Percentiles rank a stretch among this genome's conserved stretches.
These are phyloP conservation scores for Pyrus betulifolia DNA, from an alignment of 306 rosid genomes.

Conservation along the genomic window DNA sequence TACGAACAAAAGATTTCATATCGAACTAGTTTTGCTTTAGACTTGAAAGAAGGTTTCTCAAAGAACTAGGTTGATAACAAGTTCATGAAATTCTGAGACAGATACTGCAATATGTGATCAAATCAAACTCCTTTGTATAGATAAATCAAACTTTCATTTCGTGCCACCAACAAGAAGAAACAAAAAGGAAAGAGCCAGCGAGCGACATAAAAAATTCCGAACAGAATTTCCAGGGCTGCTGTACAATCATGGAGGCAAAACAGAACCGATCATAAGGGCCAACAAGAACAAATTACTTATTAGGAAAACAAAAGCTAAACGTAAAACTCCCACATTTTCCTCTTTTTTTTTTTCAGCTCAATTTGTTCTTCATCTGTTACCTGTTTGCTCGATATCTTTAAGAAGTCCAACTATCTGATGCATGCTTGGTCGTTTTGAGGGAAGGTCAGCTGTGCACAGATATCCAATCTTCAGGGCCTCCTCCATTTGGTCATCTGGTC, in stretches of 20 bases:
- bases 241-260: constrained; percentile 32
- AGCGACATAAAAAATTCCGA: constrained; percentile 16
- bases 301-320: constrained; percentile 5
- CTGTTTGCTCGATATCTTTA: constrained; percentile 72
- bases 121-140: constrained; percentile 29
- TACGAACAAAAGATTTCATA: not conserved
- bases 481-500: constrained; percentile 60
- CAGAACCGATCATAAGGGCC: constrained; percentile 17
- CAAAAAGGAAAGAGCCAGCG: not conserved
- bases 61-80: not conserved
- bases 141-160: constrained; percentile 20
- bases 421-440: constrained; percentile 91
- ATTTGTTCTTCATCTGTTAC: constrained; percentile 25
- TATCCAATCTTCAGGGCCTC: constrained; percentile 93
- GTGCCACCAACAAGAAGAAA: constrained; percentile 22
- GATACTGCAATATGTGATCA: not conserved
- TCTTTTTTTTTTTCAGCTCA: constrained; percentile 3
- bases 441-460: constrained; percentile 91
- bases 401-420: constrained; percentile 98
- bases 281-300: not conserved
- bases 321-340: not conserved
- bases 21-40: not conserved
- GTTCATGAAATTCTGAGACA: constrained; percentile 6
- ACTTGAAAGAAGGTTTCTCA: not conserved
- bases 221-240: constrained; percentile 33